Conservation (phyloP, 2,329 filamentous ascomycete genomes). For the Pezicula radicicola region DNA sequence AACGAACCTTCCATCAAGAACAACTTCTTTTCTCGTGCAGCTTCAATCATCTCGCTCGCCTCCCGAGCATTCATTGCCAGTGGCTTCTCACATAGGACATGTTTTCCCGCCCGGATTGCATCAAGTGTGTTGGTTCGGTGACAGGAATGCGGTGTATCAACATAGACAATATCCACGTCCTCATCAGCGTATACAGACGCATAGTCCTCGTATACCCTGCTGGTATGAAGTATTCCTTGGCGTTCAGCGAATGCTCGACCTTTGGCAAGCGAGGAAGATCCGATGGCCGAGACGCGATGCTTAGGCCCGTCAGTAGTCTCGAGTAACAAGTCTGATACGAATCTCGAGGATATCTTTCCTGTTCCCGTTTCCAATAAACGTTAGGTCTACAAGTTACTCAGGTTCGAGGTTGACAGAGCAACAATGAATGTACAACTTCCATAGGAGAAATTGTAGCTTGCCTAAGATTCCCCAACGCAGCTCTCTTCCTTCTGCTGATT, state of each 20-base stretch:
- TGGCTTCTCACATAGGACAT: slow-evolving; percentile 67
- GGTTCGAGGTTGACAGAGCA: no score
- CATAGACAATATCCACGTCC: slow-evolving; percentile 63
- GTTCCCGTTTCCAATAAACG: no score
- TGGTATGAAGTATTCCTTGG: not conserved
- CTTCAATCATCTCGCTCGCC: slow-evolving; percentile 51
- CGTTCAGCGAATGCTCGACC: slow-evolving; percentile 35
- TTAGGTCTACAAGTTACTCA: no score
- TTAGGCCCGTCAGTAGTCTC: slow-evolving; percentile 31
- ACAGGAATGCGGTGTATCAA: slow-evolving; percentile 66
- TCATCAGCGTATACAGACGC: slow-evolving; percentile 59
- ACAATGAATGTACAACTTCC: no score
- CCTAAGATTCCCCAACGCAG: no score
- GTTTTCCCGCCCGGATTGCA: slow-evolving; percentile 59
- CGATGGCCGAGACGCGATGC: slow-evolving; percentile 40
- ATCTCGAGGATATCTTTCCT: slow-evolving; percentile 43
- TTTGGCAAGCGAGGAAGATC: slow-evolving; percentile 36
- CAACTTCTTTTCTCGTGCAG: slow-evolving; percentile 54
- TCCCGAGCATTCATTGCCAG: slow-evolving; percentile 66
- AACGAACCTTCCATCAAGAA: slow-evolving; percentile 61
- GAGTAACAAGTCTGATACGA: slow-evolving; percentile 38
- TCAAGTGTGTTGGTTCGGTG: slow-evolving; percentile 66
- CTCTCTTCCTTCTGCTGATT: no score
- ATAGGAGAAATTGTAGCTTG: no score
- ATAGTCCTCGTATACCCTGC: slow-evolving; percentile 52